A percentile compares a stretch with the other conserved stretches of the same genome.
Evolutionary conservation across 495 filamentous ascomycete genomes (phyloP).

Genomic region (Neurospora sp.): DNA sequence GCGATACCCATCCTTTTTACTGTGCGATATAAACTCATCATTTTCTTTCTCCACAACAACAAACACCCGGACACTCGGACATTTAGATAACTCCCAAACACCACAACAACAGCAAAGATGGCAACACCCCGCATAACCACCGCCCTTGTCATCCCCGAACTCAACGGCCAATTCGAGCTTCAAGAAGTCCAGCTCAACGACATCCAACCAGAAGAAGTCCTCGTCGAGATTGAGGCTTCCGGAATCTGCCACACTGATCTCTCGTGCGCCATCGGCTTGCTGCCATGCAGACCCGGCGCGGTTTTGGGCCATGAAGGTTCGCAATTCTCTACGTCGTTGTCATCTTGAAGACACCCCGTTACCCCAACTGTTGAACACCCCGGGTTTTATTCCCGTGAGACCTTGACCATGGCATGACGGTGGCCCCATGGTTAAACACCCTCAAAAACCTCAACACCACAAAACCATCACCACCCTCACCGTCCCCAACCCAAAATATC

Average conservation of each 20-base stretch:
- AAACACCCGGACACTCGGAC: not conserved
- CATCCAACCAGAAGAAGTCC: conserved; percentile 51
- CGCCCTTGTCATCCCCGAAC: conserved; percentile 19
- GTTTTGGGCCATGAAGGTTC: conserved; percentile 66
- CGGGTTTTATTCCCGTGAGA: too few relatives aligned
- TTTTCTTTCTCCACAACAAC: not conserved
- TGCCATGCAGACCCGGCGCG: conserved; percentile 42
- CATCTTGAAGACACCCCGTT: not conserved
- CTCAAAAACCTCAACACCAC: not conserved
- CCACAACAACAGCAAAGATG: not conserved
- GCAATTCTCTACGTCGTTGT: not conserved
- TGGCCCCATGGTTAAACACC: too few relatives aligned
- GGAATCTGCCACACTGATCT: conserved; percentile 73
- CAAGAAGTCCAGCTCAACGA: conserved; percentile 10
- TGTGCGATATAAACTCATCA: not conserved
- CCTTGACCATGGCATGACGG: too few relatives aligned
- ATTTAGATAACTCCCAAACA: not conserved
- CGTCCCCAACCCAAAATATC: not conserved
- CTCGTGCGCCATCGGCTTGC: conserved; percentile 26
- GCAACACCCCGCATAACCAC: conserved; percentile 16
- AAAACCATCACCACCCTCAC: not conserved
- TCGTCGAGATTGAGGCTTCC: conserved; percentile 61
- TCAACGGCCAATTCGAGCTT: conserved; percentile 18
- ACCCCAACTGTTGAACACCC: not conserved
- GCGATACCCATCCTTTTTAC: not conserved